Percentiles rank a stretch among this genome's conserved stretches.
phyloP scores from a whole-genome alignment of 2,329 filamentous ascomycete genomes.

The Fusarium graminum region DNA sequence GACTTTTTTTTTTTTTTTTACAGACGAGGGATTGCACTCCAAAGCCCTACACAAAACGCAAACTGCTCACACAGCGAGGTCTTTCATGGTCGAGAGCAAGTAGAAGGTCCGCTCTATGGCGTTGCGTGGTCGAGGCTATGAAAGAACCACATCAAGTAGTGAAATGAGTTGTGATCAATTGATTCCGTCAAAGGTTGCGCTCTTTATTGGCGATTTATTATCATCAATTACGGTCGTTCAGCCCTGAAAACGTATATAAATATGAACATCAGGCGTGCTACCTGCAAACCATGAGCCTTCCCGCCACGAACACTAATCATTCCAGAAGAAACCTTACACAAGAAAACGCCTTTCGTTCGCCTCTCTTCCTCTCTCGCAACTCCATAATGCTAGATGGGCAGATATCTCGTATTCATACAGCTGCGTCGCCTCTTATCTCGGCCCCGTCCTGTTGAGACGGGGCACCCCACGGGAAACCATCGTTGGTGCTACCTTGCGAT shows the following conservation, averaged over 20 bases:
- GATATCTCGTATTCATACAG: conserved; percentile 51
- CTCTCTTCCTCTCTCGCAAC: conserved; percentile 35
- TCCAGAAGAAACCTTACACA: conserved; percentile 30
- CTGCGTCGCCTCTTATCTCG: conserved; percentile 46
- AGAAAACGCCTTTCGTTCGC: conserved; percentile 41
- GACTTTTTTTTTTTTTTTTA: too few relatives aligned
- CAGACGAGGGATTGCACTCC: too few relatives aligned
- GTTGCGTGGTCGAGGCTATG: background rate
- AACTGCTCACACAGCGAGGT: too few relatives aligned
- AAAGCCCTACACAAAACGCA: too few relatives aligned
- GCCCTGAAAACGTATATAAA: conserved; percentile 21
- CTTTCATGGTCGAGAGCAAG: background rate
- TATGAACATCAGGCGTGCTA: conserved; percentile 9
- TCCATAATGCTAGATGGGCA: conserved; percentile 23
- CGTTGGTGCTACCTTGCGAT: conserved; percentile 43
- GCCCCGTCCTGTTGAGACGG: conserved; percentile 41
- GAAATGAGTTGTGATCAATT: too few relatives aligned
- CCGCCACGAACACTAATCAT: conserved; percentile 17
- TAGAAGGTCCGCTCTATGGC: background rate
- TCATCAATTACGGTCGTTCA: conserved; percentile 18
- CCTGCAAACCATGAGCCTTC: conserved; percentile 11
- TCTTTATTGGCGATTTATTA: background rate
- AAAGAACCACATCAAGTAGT: too few relatives aligned
- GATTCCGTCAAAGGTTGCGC: too few relatives aligned
- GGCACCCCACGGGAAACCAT: conserved; percentile 30